These are phyloP conservation scores for Emergomyces africanus DNA, from an alignment of 2,329 filamentous ascomycete genomes.

Conservation along the genomic window DNA sequence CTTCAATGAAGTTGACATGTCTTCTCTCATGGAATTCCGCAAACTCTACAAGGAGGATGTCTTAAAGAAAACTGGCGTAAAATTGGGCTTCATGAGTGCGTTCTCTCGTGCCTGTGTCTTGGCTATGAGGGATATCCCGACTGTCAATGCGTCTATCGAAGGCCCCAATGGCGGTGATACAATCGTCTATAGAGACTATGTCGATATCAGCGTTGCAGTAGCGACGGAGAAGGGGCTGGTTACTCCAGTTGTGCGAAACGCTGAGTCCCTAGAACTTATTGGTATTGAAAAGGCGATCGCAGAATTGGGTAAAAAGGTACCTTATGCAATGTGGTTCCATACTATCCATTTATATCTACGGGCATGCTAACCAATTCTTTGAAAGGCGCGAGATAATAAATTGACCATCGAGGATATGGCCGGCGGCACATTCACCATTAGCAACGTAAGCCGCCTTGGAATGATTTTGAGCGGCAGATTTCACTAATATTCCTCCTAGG, in stretches of 20 bases:
- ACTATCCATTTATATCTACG: neutral
- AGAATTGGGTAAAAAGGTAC: slow-evolving; percentile 87
- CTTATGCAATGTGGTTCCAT: neutral
- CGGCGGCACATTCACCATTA: slow-evolving; percentile 95
- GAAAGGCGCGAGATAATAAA: slow-evolving; percentile 81
- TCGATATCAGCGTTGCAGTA: slow-evolving; percentile 94
- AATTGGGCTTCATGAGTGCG: slow-evolving; percentile 99
- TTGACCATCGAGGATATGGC: slow-evolving; percentile 99
- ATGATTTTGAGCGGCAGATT: neutral
- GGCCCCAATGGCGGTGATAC: slow-evolving; percentile 91
- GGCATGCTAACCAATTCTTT: slow-evolving; percentile 1
- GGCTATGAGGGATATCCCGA: slow-evolving; percentile 89
- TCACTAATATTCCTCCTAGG: slow-evolving; percentile 25
- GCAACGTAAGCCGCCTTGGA: slow-evolving; percentile 47
- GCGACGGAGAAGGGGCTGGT: slow-evolving; percentile 96
- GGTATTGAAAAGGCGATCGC: slow-evolving; percentile 84
- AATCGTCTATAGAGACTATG: slow-evolving; percentile 96
- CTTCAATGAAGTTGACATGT: slow-evolving; percentile 99
- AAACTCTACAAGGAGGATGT: slow-evolving; percentile 96
- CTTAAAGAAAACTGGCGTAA: slow-evolving; percentile 90
- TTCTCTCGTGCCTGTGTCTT: slow-evolving; percentile 83
- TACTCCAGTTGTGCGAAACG: slow-evolving; percentile 90
- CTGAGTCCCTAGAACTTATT: slow-evolving; percentile 76
- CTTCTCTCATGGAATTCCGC: slow-evolving; percentile 89
- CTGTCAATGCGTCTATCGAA: slow-evolving; percentile 93